Base-by-base conservation (phyloP, 371 early-diverging fungal genomes). In the Actinomortierella wolfii region DNA sequence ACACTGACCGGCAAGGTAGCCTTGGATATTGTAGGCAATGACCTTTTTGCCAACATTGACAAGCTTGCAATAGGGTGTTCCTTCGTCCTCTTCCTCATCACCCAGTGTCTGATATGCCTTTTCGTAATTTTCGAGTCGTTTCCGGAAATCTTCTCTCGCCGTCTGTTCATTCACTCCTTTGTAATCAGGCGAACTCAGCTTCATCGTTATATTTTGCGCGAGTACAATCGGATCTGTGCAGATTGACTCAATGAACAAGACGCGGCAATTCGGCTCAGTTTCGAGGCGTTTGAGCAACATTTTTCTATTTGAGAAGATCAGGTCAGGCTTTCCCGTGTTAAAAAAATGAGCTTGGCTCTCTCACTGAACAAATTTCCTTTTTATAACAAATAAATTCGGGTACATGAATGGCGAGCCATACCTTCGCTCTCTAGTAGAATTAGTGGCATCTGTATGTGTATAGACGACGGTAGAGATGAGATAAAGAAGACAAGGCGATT, bases 41-140 rank as follows among this genome's bases (percentile, higher is more conserved):
- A 93, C 86, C 73, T 92, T 94, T 61, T 88, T 86, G 50, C 94
- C 94, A 0, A 93, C 92, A 64, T 93, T 90, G 60, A 92, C 84
- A 42, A 92, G 62, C 68, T 94, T 93, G 78, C 93, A 92, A 68
- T 86, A 93, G 50, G 89, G 88, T 25, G 92, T 80, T 51, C 86
- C 88, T 44, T 73, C 65, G 4, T 86, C 78, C 61, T 94, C 94
- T 67, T 92, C 92, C 61, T 85, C 86, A 14, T 91, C 89, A 9
- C 80, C 82, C 17, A 95, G 70, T 0, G 94, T 80, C 68, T 95
- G 84, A 71, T 95, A 94, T 11, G 89, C 89, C 40, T 78, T 81
- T 71, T 95, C 94, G 59, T 95, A 95, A 59, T 92, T 92, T 20
- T 66, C 79, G 50, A 93, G 90, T 42, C 95, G 81, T 6, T 82